Evolutionary conservation across 148 eudicot species (phyloP), one percentile per base, ranked within the genome.

Genomic region (Cornus kousa): DNA sequence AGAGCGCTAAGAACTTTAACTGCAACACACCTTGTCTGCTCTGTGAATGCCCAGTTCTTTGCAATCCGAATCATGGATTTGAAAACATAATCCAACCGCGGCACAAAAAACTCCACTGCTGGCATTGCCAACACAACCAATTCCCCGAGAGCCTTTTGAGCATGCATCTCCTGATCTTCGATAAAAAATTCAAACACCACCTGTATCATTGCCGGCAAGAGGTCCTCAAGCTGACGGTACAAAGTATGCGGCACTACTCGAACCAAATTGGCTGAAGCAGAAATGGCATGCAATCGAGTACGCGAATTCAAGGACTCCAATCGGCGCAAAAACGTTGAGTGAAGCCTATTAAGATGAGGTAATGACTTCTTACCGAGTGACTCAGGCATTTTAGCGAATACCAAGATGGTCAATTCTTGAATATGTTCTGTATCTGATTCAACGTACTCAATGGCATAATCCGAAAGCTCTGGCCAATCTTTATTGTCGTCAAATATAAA

Each of bases 1-100:
- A 90, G 81, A 0, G 93, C 88, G 37, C 86, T 86, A 57, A 90
- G 88, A 57, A 90, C 88, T 76, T 90, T 91, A 70, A 90, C 80
- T 0, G 98, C 98, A 43, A 92, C 78, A 81, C 91, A 95, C 6
- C 95, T 69, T 0, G 98, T 94, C n/a, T 97, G 97, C 74, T 94
- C 98, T 75, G 92, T 97, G 32, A 94, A 77, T 7, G 82, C 80
- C 33, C 89, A 88, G 0, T 95, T 95, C 90, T 94, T 93, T 0
- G 93, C 97, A 67, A 94, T 92, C 80, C 92, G 97, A 79, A 94
- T 82, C 97, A 94, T 94, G 22, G 92, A 84, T n/a, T 89, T 94
- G 2, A 94, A 97, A 2, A 94, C 90, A 14, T 92, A 95, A 24
- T 88, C 88, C 0, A 94, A 80, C 81, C 91, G 98, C 82, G 95